Base-by-base conservation (phyloP, 768 basidiomycete species). In the Harrya chromipes region DNA sequence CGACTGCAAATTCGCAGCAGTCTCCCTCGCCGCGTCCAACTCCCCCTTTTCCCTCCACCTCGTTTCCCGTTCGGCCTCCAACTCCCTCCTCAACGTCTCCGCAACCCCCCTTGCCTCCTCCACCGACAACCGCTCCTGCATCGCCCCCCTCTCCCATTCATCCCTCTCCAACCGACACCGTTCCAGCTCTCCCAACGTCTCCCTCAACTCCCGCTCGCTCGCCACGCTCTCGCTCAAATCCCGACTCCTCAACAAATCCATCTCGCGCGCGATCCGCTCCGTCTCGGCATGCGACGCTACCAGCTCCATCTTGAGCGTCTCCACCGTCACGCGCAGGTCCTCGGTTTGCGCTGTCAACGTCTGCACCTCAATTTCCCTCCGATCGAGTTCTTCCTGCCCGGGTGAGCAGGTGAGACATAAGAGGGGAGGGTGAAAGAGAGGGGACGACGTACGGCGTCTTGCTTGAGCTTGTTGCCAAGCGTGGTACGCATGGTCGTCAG, bases 331-430 rank as follows among this genome's bases (percentile, higher is more conserved):
- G 8, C 72, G 65, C 14, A 94, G 74, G 60, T 90, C 85, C 6
- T 90, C 85, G 62, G 86, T 90, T 62, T 92, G 84, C 3, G 78
- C 80, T 2, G 80, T 84, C 23, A 99, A 72, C 52, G 85, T 81
- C 50, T 88, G 87, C 29, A 97, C 79, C 31, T 85, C 77, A 58
- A 89, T 85, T 64, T 94, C 94, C 54, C 91, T 79, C 55, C 93
- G 80, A 76, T 98, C 97, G 37, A 99, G 85, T 78, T 98, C 97
- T 83, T 98, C 97, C 95, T 99, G 74, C 14, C 29, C 11, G 29
- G 29, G 29, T 4, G 29, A 16, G 33, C 3, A 33, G 21, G 34
- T 19, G 33, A 11, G n/a, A 12, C 12, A 14, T 19, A 31, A 29
- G 27, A 35, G 11, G 31, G 17, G 17, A 33, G 16, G 27, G 36